Evolutionary conservation across 345 rosid species (phyloP), one percentile per base, ranked within the genome.

Genomic region (Geranium rotundifolium): DNA sequence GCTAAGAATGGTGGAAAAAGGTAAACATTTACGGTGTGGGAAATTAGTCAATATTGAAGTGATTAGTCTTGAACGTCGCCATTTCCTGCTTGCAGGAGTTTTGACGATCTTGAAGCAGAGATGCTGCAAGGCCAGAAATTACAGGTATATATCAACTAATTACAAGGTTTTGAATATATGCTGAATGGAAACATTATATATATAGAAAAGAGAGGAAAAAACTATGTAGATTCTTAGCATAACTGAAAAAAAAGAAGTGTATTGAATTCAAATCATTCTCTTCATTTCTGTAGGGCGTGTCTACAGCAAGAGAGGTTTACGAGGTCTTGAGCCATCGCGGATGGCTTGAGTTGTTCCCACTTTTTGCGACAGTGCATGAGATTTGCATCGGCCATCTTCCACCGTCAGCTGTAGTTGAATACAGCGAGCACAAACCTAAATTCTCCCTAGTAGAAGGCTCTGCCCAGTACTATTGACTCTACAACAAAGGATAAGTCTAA

Each of bases 91-190:
- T 65, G 14, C 83, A 90, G 99, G 78, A 84, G 92, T n/a, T 93
- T 93, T 27, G 96, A 93, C 69, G 99, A 90, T 69, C 96, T 90
- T 61, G 99, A 93, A 73, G 95, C 88, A 54, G 95, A 88, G 80
- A 84, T 93, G 86, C 68, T 93, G 73, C 85, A 86, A 70, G 99
- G 99, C 54, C 99, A 93, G 68, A 93, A 90, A 69, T 79, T 93
- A 65, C 97, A 90, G 96, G 99, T 93, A 81, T 30, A 29, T 23
- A n/a, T 1, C 50, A 60, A 57, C 29, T 30, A 34, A 60, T 63
- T 30, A 16, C 19, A 13, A 46, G 52, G 52, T 7, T 46, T 46
- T 12, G 15, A 46, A 46, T 46, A 14, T 46, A 2, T 14, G 16
- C 52, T 19, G 6, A 27, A 63, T 46, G 16, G 54, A 15, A 46